Conservation (phyloP, 163 green algal species). For the Chlorella variabilis region DNA sequence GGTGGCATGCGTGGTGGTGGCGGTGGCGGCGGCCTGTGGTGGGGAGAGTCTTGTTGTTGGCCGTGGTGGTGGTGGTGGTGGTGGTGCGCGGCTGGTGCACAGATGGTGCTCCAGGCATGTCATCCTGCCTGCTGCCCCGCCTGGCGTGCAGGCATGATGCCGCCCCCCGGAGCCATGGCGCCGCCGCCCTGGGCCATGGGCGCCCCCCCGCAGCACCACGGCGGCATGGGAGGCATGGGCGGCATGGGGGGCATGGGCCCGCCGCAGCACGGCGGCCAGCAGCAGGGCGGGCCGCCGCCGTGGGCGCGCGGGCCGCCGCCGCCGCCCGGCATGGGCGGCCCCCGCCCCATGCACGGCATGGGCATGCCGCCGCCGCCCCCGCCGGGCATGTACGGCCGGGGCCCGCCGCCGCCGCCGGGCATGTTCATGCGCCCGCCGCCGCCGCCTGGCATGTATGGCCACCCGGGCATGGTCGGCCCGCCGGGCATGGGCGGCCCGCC, state of each 20-base stretch:
- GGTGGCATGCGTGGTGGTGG: too few relatives aligned
- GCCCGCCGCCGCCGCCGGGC: too few relatives aligned
- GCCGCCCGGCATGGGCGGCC: not conserved
- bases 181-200: slow-evolving; percentile 20
- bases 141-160: not conserved
- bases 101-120: not conserved
- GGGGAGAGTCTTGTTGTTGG: not conserved
- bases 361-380: not conserved
- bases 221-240: too few relatives aligned
- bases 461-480: too few relatives aligned
- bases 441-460: not conserved
- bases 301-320: not conserved
- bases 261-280: not conserved
- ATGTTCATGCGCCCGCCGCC: slow-evolving; percentile 1
- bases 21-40: not conserved
- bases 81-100: not conserved
- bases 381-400: not conserved
- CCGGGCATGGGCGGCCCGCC: not conserved
- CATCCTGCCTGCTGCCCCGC: not conserved
- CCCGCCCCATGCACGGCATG: too few relatives aligned
- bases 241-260: not conserved
- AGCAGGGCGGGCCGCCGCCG: slow-evolving; percentile 14
- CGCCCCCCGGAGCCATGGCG: not conserved
- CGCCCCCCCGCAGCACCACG: not conserved
- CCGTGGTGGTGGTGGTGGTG: too few relatives aligned